Evolutionary conservation across 345 rosid genomes (phyloP), one percentile per base, ranked within the genome.

Genomic region (Sisymbrium irio): DNA sequence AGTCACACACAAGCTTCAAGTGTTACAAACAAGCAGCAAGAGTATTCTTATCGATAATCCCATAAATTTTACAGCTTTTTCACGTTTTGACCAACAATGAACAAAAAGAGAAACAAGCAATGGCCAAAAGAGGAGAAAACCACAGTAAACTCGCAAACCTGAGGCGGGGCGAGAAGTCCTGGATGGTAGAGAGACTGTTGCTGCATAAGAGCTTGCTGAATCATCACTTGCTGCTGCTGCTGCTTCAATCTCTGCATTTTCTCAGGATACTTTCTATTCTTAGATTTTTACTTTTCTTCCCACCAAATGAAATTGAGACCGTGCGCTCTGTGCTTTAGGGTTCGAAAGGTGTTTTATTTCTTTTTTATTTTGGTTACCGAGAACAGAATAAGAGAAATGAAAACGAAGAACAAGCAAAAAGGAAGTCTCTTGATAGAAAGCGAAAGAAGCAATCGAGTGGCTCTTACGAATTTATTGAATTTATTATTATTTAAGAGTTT

Each of bases 151-250:
- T 22, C 25, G 25, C 25, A 22, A 22, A 93, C 97, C 96, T 85
- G 97, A 53, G 98, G 97, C 41, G 96, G 41, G 10, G 97, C 92
- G 41, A 93, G 84, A 61, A 92, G 92, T 13, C 93, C 97, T 0
- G 97, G 97, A 73, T 92, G 99, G 71, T 89, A 95, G 33, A 95
- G 93, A 69, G 97, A 83, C 87, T 92, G 97, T 61, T 91, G 99
- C 78, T 92, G 99, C 39, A 95, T 87, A 53, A 94, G 88, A 47
- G 99, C 98, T 80, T 94, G 98, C 60, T 94, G 98, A 85, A 94
- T 89, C 95, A 91, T 73, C 53, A 91, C 97, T 76, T 94, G 97
- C 75, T 84, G 88, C 10, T 74, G 72, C 40, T 72, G 88, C 77
- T 86, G 96, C 82, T 88, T 89, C 82, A 86, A 83, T 27, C 80